Evolutionary conservation across 345 rosid genomes (phyloP).

Genomic region (Punica granatum): DNA sequence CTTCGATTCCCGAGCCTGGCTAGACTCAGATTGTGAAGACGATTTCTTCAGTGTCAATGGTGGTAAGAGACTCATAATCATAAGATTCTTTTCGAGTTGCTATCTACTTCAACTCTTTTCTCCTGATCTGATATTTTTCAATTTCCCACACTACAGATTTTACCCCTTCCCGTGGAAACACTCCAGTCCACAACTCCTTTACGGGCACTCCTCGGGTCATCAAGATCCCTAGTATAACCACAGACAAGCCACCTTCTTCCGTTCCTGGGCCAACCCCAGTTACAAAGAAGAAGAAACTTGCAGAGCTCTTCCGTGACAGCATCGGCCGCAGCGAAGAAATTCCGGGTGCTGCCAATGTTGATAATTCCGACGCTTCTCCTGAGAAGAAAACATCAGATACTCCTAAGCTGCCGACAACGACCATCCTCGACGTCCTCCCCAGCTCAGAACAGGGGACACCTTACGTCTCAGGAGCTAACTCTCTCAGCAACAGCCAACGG

Average conservation of each 20-base stretch:
- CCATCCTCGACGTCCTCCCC: conserved; percentile 25
- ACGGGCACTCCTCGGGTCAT: conserved; percentile 31
- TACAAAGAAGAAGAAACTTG: conserved; percentile 64
- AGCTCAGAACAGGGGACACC: conserved; percentile 41
- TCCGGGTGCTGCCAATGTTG: conserved; percentile 11
- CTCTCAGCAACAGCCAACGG: conserved; percentile 44
- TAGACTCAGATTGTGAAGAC: conserved; percentile 87
- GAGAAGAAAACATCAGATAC: background rate
- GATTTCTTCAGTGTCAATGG: conserved; percentile 91
- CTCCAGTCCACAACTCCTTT: conserved; percentile 62
- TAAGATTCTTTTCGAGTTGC: background rate
- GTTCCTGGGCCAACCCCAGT: conserved; percentile 35
- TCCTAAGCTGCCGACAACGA: conserved; percentile 9
- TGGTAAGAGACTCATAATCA: conserved; percentile 36
- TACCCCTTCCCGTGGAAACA: conserved; percentile 81
- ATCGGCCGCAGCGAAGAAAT: conserved; percentile 23
- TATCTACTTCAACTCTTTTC: background rate
- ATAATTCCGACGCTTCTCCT: conserved; percentile 10
- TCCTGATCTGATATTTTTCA: background rate
- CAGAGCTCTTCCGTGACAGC: conserved; percentile 67
- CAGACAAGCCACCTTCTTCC: conserved; percentile 27
- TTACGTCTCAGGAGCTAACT: conserved; percentile 41
- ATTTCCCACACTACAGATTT: conserved; percentile 45
- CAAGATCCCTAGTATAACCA: conserved; percentile 8
- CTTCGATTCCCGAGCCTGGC: conserved; percentile 71